Base-by-base conservation (phyloP, 1,139 yeast genomes). In the Lodderomyces orthopsilosis region DNA sequence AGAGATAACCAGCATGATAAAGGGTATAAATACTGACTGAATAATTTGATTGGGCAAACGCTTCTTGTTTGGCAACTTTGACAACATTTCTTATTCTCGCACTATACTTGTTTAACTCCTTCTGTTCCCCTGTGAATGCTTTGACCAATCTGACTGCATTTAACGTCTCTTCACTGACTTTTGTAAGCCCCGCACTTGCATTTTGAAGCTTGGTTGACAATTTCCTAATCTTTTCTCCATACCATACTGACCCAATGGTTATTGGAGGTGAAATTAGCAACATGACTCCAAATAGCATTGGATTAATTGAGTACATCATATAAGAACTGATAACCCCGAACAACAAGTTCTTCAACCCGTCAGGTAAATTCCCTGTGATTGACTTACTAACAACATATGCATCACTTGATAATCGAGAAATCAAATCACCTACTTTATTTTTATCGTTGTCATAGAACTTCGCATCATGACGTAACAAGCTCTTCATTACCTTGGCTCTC, bases 401-500 rank as follows among this genome's bases (percentile, higher is more conserved):
- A 54, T 77, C 81, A 50, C 78, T 74, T 13, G 79, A 74, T 38
- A 77, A 66, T 42, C 80, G 60, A 18, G 79, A 70, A 42, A 78
- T 75, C 49, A 77, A 68, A 47, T 76, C 77, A n/a, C 83, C 82
- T 2, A 77, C 78, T 50, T 76, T 74, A 54, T 77, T 74, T 49
- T 75, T 77, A 28, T 75, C 80, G 35, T 65, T 63, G 51, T 77
- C 82, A 48, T 70, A 77, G 49, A 75, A 77, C 2, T 70, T 66
- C 7, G 78, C 58, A 52, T 77, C 83, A 53, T 76, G 80, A 33
- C 81, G 63, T 36, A 77, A 59, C 52, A 77, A 62, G 49, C 72
- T 68, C 51, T 74, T 72, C 75, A 77, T 74, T 3, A 74, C 75
- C 47, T 73, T 53, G 19, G 73, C 62, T 41, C 83, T 61, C 36